Percentiles rank a stretch among this genome's conserved stretches.
These are phyloP conservation scores for Aspergillus unguis DNA, from an alignment of 2,329 filamentous ascomycete species.

Conservation along the genomic window DNA sequence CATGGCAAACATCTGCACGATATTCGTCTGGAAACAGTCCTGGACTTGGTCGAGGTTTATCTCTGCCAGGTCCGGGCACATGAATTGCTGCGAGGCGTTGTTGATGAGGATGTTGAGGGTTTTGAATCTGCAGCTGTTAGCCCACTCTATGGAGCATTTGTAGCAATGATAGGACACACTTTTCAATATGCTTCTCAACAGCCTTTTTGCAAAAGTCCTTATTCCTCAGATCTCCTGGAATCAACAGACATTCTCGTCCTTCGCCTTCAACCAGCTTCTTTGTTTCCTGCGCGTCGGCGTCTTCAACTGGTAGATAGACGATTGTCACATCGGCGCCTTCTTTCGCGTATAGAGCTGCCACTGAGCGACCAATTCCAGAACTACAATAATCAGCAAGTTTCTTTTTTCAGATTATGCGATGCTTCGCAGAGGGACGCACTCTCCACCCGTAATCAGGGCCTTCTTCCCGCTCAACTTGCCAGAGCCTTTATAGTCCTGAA, in stretches of 20 bases:
- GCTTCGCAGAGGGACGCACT: slow-evolving; percentile 38
- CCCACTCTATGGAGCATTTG: too few species aligned
- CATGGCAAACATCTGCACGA: slow-evolving; percentile 58
- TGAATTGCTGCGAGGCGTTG: slow-evolving; percentile 57
- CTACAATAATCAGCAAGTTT: slow-evolving; percentile 23
- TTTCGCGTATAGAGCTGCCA: slow-evolving; percentile 55
- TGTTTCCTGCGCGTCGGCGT: slow-evolving; percentile 55
- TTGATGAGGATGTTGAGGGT: slow-evolving; percentile 54
- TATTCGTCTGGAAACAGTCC: slow-evolving; percentile 56
- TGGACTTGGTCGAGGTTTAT: slow-evolving; percentile 56
- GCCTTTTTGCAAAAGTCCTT: slow-evolving; percentile 50
- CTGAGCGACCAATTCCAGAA: slow-evolving; percentile 54
- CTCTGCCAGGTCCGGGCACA: slow-evolving; percentile 52
- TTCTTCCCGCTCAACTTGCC: slow-evolving; percentile 52
- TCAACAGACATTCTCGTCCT: slow-evolving; percentile 47
- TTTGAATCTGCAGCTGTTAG: slow-evolving; percentile 14
- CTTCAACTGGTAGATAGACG: slow-evolving; percentile 55
- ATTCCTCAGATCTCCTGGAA: slow-evolving; percentile 50
- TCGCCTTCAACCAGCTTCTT: slow-evolving; percentile 53
- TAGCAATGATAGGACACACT: slow-evolving; percentile 24
- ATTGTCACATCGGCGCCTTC: slow-evolving; percentile 58
- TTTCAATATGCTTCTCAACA: slow-evolving; percentile 53
- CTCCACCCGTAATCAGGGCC: slow-evolving; percentile 55
- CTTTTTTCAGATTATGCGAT: neutral
- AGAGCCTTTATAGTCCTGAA: slow-evolving; percentile 43